Percentiles rank a stretch among this genome's conserved stretches.
phyloP scores from a whole-genome alignment of 192 early-diverging fungal genomes.

The Diversispora epigaea region DNA sequence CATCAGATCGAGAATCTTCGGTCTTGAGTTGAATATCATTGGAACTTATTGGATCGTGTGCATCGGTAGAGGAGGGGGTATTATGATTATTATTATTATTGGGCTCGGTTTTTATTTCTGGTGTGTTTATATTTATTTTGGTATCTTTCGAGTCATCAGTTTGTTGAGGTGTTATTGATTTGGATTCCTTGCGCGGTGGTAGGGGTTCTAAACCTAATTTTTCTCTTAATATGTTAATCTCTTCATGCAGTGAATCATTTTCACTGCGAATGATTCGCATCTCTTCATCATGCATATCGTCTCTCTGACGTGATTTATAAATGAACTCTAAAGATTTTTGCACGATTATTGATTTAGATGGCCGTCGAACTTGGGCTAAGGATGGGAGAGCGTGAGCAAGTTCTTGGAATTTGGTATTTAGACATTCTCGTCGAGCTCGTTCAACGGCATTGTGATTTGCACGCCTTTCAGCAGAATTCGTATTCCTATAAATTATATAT shows the following conservation, averaged over 20 bases:
- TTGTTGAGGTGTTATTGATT: neutral
- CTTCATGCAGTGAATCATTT: conserved; percentile 57
- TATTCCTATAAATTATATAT: conserved; percentile 34
- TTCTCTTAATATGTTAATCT: conserved; percentile 60
- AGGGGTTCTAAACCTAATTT: conserved; percentile 57
- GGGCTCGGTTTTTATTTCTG: conserved; percentile 21
- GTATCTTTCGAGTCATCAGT: conserved; percentile 10
- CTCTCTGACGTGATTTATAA: conserved; percentile 34
- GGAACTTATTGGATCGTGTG: conserved; percentile 1
- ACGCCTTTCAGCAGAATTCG: conserved; percentile 57
- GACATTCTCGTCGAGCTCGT: conserved; percentile 73
- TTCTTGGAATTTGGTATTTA: conserved; percentile 81
- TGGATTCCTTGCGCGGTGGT: conserved; percentile 20
- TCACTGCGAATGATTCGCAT: conserved; percentile 45
- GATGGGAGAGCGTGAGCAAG: conserved; percentile 77
- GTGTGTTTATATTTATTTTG: neutral
- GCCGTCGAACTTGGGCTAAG: conserved; percentile 69
- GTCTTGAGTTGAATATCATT: neutral
- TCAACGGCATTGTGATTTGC: conserved; percentile 82
- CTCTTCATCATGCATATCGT: conserved; percentile 46
- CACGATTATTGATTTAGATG: conserved; percentile 80
- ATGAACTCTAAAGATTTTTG: conserved; percentile 73
- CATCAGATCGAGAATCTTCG: conserved; percentile 28
- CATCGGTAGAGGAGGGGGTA: conserved; percentile 3
- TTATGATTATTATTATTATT: neutral